Percentiles rank a stretch among this genome's conserved stretches.
phyloP scores from a whole-genome alignment of 768 basidiomycete genomes.

The Pleurotus tuber-regium region DNA sequence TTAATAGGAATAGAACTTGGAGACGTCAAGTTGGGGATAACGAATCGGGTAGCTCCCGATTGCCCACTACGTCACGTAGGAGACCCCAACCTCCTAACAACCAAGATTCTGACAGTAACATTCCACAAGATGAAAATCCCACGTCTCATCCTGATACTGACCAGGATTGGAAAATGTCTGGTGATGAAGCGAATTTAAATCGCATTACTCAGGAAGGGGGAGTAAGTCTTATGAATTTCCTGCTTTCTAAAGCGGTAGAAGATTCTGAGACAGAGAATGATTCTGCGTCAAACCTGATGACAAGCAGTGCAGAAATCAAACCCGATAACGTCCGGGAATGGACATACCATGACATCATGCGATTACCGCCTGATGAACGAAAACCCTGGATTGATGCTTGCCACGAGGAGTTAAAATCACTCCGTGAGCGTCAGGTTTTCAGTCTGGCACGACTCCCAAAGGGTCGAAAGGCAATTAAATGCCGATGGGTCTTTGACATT shows the following conservation, averaged over 20 bases:
- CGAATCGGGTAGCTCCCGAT: background rate
- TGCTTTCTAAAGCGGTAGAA: background rate
- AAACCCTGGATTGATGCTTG: background rate
- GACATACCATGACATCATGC: background rate
- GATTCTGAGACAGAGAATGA: background rate
- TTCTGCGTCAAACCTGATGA: no score
- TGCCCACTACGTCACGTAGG: background rate
- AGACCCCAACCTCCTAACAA: no score
- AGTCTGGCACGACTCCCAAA: constrained; percentile 6
- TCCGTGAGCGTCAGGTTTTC: background rate
- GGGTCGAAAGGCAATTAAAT: constrained; percentile 15
- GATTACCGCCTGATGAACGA: background rate
- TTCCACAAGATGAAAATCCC: no score
- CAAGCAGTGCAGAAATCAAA: no score
- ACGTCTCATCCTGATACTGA: no score
- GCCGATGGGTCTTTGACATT: constrained; percentile 18
- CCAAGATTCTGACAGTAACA: no score
- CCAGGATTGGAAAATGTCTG: no score
- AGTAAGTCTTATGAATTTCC: background rate
- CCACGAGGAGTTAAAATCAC: background rate
- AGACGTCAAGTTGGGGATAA: background rate
- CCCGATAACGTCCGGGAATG: background rate
- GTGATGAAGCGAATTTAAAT: background rate
- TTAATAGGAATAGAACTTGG: background rate
- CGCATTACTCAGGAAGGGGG: background rate